These are phyloP conservation scores for Inga laurina DNA, from an alignment of 306 rosid species.

Conservation along the genomic window DNA sequence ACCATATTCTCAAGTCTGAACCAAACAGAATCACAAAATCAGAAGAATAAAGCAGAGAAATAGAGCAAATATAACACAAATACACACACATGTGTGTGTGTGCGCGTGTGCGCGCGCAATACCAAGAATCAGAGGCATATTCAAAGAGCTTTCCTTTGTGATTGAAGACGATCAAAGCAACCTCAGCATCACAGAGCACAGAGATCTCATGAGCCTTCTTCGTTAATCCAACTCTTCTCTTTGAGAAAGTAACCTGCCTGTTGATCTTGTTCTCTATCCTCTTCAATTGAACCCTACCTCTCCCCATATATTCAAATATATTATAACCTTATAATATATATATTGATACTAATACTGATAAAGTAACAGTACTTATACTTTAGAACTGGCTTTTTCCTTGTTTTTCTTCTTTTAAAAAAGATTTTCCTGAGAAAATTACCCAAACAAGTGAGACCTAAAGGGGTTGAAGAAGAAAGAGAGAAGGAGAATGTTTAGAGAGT, in stretches of 20 bases:
- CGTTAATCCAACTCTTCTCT: constrained; percentile 77
- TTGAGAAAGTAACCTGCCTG: constrained; percentile 85
- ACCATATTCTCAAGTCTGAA: neutral
- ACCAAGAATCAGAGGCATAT: constrained; percentile 90
- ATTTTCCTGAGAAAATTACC: constrained; percentile 16
- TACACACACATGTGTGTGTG: neutral
- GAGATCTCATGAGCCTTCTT: constrained; percentile 97
- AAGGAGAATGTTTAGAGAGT: neutral
- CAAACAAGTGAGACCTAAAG: constrained; percentile 32
- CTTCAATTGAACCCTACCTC: constrained; percentile 91
- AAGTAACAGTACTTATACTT: neutral
- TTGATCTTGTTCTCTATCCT: constrained; percentile 93
- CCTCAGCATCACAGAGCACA: constrained; percentile 95
- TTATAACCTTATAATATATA: neutral
- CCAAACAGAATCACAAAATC: neutral
- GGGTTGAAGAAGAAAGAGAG: neutral
- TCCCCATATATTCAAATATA: constrained; percentile 53
- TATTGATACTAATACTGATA: neutral
- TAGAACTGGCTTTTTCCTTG: neutral
- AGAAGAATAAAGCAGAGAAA: neutral
- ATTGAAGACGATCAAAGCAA: constrained; percentile 86
- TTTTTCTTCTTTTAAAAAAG: neutral
- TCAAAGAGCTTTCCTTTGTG: constrained; percentile 88
- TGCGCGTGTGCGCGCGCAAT: neutral
- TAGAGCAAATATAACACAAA: neutral